phyloP scores from a whole-genome alignment of 192 early-diverging fungal genomes.

The Pilaira anomala region DNA sequence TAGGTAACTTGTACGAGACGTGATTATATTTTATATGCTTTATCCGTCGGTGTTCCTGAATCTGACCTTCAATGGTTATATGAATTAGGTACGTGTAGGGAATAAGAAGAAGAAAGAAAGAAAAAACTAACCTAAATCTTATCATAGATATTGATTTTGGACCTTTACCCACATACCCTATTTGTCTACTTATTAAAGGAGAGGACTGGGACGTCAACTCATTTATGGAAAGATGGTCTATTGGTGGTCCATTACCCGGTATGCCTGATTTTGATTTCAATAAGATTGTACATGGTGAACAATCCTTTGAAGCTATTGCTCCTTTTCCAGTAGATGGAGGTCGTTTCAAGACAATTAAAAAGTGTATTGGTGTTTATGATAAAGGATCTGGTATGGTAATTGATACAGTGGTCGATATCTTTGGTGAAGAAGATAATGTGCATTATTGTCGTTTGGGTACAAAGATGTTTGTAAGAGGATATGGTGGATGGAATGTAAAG shows the following conservation, averaged over 20 bases:
- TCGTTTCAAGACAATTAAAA: constrained; percentile 53
- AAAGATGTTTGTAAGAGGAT: constrained; percentile 64
- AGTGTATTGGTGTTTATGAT: constrained; percentile 66
- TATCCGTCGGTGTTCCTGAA: constrained; percentile 58
- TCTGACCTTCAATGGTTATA: constrained; percentile 65
- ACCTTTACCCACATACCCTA: constrained; percentile 70
- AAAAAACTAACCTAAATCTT: constrained; percentile 19
- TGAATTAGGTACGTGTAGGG: constrained; percentile 55
- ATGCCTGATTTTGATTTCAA: constrained; percentile 65
- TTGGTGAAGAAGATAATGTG: constrained; percentile 39
- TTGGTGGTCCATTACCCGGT: constrained; percentile 46
- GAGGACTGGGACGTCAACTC: constrained; percentile 53
- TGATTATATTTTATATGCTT: constrained; percentile 72
- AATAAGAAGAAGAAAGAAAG: background rate
- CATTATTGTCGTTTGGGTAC: constrained; percentile 48
- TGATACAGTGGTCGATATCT: constrained; percentile 51
- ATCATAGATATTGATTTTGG: constrained; percentile 53
- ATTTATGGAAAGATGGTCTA: constrained; percentile 40
- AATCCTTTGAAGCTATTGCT: constrained; percentile 56
- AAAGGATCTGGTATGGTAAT: constrained; percentile 71
- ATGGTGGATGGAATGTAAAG: constrained; percentile 63
- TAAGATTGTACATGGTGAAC: constrained; percentile 74
- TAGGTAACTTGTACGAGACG: constrained; percentile 58
- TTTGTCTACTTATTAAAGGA: constrained; percentile 61
- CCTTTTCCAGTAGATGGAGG: constrained; percentile 58